phyloP scores from a whole-genome alignment of 108 stramenopile genomes.

The Cyclotella sp. region DNA sequence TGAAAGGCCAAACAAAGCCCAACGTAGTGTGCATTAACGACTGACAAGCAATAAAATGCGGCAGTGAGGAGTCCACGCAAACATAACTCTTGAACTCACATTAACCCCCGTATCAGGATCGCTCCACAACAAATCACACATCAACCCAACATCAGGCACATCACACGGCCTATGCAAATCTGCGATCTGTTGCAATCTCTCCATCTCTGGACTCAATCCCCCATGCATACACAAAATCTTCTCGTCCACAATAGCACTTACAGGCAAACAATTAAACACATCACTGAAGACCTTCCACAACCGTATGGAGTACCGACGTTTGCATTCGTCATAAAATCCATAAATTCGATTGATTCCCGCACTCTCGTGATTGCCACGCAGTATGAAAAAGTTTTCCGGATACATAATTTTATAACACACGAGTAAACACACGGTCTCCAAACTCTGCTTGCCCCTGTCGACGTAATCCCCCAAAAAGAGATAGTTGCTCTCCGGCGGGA shows the following conservation, averaged over 20 bases:
- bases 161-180: slow-evolving; percentile 88
- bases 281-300: slow-evolving; percentile 96
- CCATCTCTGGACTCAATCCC: slow-evolving; percentile 87
- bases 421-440: slow-evolving; percentile 93
- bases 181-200: slow-evolving; percentile 82
- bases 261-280: slow-evolving; percentile 95
- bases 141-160: slow-evolving; percentile 92
- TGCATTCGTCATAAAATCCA: slow-evolving; percentile 91
- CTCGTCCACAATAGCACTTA: slow-evolving; percentile 92
- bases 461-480: slow-evolving; percentile 94
- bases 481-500: slow-evolving; percentile 82
- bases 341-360: slow-evolving; percentile 95
- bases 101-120: slow-evolving; percentile 85
- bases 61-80: background rate
- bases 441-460: slow-evolving; percentile 88
- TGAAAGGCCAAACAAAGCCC: background rate
- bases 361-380: slow-evolving; percentile 94
- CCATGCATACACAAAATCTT: slow-evolving; percentile 98
- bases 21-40: background rate
- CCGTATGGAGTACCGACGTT: slow-evolving; percentile 92
- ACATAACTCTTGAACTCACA: slow-evolving; percentile 13
- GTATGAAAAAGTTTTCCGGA: slow-evolving; percentile 92
- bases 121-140: slow-evolving; percentile 96
- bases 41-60: background rate
- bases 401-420: slow-evolving; percentile 94